These are phyloP conservation scores for Microcera coccophila DNA, from an alignment of 2,329 filamentous ascomycete species.

Conservation along the genomic window DNA sequence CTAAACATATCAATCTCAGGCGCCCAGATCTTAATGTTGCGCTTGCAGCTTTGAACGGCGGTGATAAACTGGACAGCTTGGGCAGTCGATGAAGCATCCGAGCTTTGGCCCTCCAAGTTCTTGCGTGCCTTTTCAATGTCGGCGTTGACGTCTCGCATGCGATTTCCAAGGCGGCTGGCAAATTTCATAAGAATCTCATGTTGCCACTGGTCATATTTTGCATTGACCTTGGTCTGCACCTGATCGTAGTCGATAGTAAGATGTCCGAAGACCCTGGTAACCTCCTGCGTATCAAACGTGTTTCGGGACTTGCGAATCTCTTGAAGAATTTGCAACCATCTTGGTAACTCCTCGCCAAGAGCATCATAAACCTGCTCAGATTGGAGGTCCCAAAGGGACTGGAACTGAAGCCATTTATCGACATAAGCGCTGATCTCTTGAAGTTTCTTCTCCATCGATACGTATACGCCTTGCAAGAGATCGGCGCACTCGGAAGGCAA, in stretches of 20 bases:
- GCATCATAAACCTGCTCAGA: constrained; percentile 92
- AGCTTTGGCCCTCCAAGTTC: constrained; percentile 84
- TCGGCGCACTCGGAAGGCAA: constrained; percentile 80
- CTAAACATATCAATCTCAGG: constrained; percentile 95
- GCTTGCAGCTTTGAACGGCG: constrained; percentile 91
- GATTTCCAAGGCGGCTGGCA: constrained; percentile 77
- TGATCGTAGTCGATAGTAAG: constrained; percentile 97
- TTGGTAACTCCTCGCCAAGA: constrained; percentile 83
- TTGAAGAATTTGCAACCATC: constrained; percentile 93
- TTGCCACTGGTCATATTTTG: constrained; percentile 99
- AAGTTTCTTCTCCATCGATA: constrained; percentile 77
- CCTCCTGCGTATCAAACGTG: constrained; percentile 96
- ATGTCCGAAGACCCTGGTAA: constrained; percentile 87
- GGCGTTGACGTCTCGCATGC: constrained; percentile 87
- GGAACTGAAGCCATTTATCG: constrained; percentile 97
- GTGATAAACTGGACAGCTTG: constrained; percentile 99
- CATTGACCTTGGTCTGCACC: constrained; percentile 96
- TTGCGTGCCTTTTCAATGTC: constrained; percentile 88
- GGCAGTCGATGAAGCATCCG: constrained; percentile 91
- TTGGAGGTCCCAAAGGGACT: constrained; percentile 96
- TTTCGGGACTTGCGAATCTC: constrained; percentile 93
- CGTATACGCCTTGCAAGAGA: constrained; percentile 75
- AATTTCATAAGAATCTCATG: constrained; percentile 95
- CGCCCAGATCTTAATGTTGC: constrained; percentile 89
- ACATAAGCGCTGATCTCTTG: constrained; percentile 78